Base-by-base conservation (phyloP, 2,329 filamentous ascomycete genomes). In the Lachnellula subtilissima region DNA sequence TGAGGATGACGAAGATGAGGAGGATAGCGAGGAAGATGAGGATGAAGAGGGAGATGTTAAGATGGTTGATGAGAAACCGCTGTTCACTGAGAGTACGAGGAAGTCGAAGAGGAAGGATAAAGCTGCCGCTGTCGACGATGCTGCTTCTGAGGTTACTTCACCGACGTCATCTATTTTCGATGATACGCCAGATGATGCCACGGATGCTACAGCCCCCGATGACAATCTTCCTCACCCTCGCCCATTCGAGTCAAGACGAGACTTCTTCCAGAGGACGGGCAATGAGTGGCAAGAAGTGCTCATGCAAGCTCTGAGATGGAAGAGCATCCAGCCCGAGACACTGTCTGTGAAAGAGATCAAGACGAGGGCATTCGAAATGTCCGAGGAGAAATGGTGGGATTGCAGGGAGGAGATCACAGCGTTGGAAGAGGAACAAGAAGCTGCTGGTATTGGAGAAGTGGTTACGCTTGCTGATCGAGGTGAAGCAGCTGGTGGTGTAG, bases 341-440 rank as follows among this genome's bases (percentile, higher is more conserved):
- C 80, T 90, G 61, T 79, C 84, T 0, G 77, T 95, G 68, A 99
- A 99, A 77, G 94, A 97, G 76, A 85, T 97, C 67, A 91, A 96
- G 72, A 88, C 92, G 67, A 86, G 85, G 70, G 94, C 91, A 1
- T 99, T 97, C 71, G 87, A 91, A 69, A 80, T 91, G 61, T 92
- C 92, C 42, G 94, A 99, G 73, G 89, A 92, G 75, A 96, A 96
- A 72, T 99, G 94, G 94, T 99, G 94, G 94, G 94, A 97, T 77
- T 91, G 88, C 70, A 83, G 94, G 65, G 94, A 99, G 75, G 93
- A 97, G 75, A 89, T 99, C 63, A 88, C 86, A 53, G 88, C 85
- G 6, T 73, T 97, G 68, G 94, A 99, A 74, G 93, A 97, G 73
- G 93, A 97, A 75, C 91, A 97, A 76, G 93, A 97, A 73, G 92